Evolutionary conservation across 2,329 filamentous ascomycete species (phyloP), one percentile per base, ranked within the genome.

Genomic region (Penicillium sp.): DNA sequence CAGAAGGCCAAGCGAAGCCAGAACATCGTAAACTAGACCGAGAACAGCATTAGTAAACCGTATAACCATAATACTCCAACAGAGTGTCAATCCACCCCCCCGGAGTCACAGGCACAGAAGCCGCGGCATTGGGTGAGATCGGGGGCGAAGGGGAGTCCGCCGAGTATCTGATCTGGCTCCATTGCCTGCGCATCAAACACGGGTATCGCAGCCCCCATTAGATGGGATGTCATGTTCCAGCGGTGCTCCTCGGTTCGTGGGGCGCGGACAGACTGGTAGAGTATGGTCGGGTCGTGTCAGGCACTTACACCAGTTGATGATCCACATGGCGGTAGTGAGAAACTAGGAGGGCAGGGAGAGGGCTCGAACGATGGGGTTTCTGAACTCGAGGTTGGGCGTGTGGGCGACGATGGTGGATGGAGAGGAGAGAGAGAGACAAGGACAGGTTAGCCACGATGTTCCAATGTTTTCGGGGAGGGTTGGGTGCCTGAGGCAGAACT

Each of bases 241-340:
- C 10, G 39, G 15, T 27, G 3, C 15, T 27, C 15, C 24, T 42
- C 24, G 39, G 37, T 26, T n/a, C 23, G 27, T 27, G 12, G 39
- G 24, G 23, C 49, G 46, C 41, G 45, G 29, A 40, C 42, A 42
- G n/a, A 37, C 33, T 26, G 49, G 37, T 26, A 29, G 39, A 33
- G 47, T 37, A 46, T 34, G 37, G 39, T 50, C 47, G 50, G 50
- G 47, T 30, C 26, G 48, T 49, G 39, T 40, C 24, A 40, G 27
- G 45, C 46, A 76, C 79, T 64, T 91, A 95, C 90, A 95, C 91
- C 91, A 96, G 84, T 93, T 91, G 73, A 96, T 78, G 75, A 96
- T 89, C 90, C 90, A 96, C 91, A 96, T 96, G 60, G 69, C 59
- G 63, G 47, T 52, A 48, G 42, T 47, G 32, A 51, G 41, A 30